Base-by-base conservation (phyloP, 163 green algal species). In the Chlorella variabilis region DNA sequence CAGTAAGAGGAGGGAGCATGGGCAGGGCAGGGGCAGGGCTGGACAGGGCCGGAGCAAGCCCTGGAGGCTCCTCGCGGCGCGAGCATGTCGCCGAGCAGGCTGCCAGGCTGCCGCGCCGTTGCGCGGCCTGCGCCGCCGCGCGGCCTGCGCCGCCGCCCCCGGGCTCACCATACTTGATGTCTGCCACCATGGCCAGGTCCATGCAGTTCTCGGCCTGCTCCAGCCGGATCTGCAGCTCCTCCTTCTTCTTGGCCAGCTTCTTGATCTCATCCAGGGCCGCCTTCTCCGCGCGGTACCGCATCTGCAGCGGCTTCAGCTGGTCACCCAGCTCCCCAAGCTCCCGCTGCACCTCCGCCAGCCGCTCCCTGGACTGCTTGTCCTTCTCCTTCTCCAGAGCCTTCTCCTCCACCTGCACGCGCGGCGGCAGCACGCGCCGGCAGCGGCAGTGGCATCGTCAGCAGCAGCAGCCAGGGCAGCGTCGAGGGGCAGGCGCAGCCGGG, bases 281-380 rank as follows among this genome's bases (percentile, higher is more conserved):
- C 77, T 93, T 91, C 88, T 98, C 94, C 71, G 79, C 25, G 15
- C 45, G 39, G 48, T 83, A 83, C 11, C 77, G 65, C 77, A 83
- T 83, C n/a, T 80, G 74, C 74, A 97, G 90, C 33, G 95, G 95
- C 74, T 85, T 75, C 75, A 98, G 90, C 63, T 84, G 70, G 38
- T 98, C 95, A 69, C 93, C 68, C 66, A 98, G 81, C 54, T 86
- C 81, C 17, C 81, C 85, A 42, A 98, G 76, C 84, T 97, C 93
- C 78, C 78, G 58, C 36, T 82, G 75, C 41, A 96, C 89, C 49
- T 90, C 88, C 34, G 76, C 70, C 65, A 91, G 82, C 42, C 90
- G 78, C 59, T 86, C 80, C 59, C 77, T 23, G 70, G 75, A 87
- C 18, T 76, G 78, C 65, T 86, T 89, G 83, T 92, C 87, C 78